Evolutionary conservation across 176 grass and related monocot species (phyloP).

Genomic region (Oryza punctata): DNA sequence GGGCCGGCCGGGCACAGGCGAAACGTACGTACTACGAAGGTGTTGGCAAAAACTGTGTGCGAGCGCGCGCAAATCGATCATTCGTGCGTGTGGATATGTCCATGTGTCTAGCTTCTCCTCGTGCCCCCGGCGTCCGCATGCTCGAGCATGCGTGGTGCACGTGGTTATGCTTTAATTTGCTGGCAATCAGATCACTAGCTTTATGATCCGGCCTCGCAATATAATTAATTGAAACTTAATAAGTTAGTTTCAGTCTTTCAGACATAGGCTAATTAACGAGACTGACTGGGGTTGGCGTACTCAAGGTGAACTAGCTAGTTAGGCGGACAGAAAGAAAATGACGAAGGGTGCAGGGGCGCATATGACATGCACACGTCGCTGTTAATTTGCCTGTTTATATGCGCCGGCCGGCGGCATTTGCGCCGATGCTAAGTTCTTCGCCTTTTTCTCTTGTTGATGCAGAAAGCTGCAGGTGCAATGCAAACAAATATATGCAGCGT

Average conservation of each 20-base stretch:
- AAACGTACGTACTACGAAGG: background rate
- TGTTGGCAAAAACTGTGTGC: background rate
- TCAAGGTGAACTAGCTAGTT: background rate
- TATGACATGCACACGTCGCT: background rate
- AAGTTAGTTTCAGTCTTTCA: background rate
- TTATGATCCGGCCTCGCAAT: background rate
- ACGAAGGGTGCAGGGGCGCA: background rate
- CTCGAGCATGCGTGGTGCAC: background rate
- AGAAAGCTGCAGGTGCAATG: constrained; percentile 24
- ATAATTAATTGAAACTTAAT: background rate
- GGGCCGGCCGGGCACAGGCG: background rate
- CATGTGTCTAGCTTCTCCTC: background rate
- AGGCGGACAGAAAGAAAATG: background rate
- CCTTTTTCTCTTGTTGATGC: background rate
- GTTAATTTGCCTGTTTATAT: background rate
- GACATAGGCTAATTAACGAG: background rate
- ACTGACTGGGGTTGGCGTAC: background rate
- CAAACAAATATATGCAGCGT: constrained; percentile 8
- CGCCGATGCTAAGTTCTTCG: background rate
- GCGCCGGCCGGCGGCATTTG: background rate
- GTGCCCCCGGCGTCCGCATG: background rate
- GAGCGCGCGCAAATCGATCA: background rate
- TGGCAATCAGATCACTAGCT: background rate
- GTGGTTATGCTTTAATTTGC: background rate
- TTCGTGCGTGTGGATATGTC: constrained; percentile 10